phyloP scores from a whole-genome alignment of 768 basidiomycete genomes.

The Boletellus ananas region DNA sequence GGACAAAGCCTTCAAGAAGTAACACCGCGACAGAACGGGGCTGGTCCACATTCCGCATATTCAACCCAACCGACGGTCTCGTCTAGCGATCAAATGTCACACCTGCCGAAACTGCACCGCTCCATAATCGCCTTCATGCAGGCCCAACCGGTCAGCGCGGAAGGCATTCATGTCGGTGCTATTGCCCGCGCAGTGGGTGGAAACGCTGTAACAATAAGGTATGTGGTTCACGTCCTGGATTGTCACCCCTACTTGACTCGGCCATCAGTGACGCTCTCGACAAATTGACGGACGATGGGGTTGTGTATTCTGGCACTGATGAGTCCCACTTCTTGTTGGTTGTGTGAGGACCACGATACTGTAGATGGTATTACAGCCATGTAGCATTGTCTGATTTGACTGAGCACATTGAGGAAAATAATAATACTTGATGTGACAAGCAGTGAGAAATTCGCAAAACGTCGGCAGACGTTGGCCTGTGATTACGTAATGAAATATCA shows the following conservation, averaged over 20 bases:
- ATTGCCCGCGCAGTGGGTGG: conserved; percentile 65
- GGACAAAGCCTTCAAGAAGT: conserved; percentile 24
- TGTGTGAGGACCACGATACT: conserved; percentile 30
- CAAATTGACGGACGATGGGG: conserved; percentile 72
- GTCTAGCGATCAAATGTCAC: conserved; percentile 44
- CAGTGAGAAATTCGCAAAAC: too few species aligned
- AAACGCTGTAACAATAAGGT: conserved; percentile 65
- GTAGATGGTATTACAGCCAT: background rate
- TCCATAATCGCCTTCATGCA: conserved; percentile 65
- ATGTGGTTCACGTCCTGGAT: conserved; percentile 7
- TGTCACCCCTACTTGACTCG: background rate
- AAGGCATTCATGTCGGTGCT: conserved; percentile 71
- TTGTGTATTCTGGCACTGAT: conserved; percentile 75
- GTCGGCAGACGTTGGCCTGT: too few species aligned
- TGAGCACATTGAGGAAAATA: too few species aligned
- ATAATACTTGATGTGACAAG: too few species aligned
- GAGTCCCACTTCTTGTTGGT: conserved; percentile 68
- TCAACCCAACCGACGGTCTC: conserved; percentile 31
- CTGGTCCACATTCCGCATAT: conserved; percentile 40
- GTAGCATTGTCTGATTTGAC: background rate
- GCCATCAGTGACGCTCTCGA: conserved; percentile 66
- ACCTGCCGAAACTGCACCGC: conserved; percentile 57
- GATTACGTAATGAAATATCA: too few species aligned
- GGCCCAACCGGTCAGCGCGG: conserved; percentile 41
- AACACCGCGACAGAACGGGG: conserved; percentile 7